Conservation (phyloP, 495 filamentous ascomycete genomes). For the Arthonia radiata region DNA sequence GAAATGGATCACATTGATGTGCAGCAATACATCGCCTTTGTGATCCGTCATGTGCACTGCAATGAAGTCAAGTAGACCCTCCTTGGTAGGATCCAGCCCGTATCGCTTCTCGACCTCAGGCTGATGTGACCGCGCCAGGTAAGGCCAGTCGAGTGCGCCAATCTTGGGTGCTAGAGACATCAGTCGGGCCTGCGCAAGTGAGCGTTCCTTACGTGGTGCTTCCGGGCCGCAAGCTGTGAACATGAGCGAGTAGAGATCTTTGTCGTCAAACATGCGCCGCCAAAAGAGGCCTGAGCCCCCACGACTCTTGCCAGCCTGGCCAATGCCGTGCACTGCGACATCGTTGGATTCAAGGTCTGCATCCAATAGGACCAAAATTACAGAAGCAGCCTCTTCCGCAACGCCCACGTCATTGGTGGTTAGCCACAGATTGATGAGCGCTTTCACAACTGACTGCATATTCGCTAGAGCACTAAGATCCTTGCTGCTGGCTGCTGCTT, state of each 20-base stretch:
- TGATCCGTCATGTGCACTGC: slow-evolving; percentile 46
- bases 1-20: slow-evolving; percentile 54
- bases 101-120: slow-evolving; percentile 33
- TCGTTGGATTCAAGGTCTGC: slow-evolving; percentile 34
- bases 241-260: slow-evolving; percentile 37
- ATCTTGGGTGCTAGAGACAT: slow-evolving; percentile 44
- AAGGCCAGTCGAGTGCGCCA: slow-evolving; percentile 35
- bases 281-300: slow-evolving; percentile 46
- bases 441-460: slow-evolving; percentile 32
- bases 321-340: too few species aligned
- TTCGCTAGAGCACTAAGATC: slow-evolving; percentile 46
- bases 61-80: slow-evolving; percentile 51
- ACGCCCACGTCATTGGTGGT: slow-evolving; percentile 44
- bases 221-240: slow-evolving; percentile 34
- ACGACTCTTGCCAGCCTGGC: too few species aligned
- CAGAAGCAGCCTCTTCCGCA: slow-evolving; percentile 37
- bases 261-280: slow-evolving; percentile 43
- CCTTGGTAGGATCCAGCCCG: slow-evolving; percentile 13
- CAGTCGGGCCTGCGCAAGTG: slow-evolving; percentile 54
- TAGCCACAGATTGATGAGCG: slow-evolving; percentile 47
- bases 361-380: slow-evolving; percentile 45
- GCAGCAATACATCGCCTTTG: slow-evolving; percentile 50
- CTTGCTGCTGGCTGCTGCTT: slow-evolving; percentile 32
- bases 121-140: slow-evolving; percentile 31
- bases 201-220: slow-evolving; percentile 30